phyloP scores from a whole-genome alignment of 148 eudicot genomes.

The Beta vulgaris region DNA sequence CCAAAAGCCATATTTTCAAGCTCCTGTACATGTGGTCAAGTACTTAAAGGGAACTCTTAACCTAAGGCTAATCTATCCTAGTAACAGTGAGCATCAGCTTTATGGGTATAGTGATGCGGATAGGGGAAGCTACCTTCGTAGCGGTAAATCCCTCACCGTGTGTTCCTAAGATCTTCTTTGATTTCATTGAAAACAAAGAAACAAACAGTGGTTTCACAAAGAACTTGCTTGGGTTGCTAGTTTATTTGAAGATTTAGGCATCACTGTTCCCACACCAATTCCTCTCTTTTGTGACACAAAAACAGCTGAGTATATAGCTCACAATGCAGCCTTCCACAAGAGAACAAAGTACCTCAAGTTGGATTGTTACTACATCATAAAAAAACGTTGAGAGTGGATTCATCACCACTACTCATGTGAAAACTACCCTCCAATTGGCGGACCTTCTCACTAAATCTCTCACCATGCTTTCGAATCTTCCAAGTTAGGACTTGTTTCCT shows the following conservation, averaged over 20 bases:
- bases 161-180: background rate
- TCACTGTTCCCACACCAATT: background rate
- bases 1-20: background rate
- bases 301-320: background rate
- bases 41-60: background rate
- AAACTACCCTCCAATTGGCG: too few species aligned
- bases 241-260: background rate
- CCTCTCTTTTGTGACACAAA: conserved; percentile 9
- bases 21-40: background rate
- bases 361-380: background rate
- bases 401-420: too few species aligned
- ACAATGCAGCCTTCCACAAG: conserved; percentile 2
- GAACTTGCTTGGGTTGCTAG: background rate
- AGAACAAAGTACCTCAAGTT: conserved; percentile 1
- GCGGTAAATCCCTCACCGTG: background rate
- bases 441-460: too few species aligned
- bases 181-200: conserved; percentile 20
- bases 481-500: too few species aligned
- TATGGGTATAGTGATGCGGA: background rate
- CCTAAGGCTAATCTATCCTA: background rate
- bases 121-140: background rate
- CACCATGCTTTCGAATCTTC: too few species aligned
- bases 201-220: background rate
- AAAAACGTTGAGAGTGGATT: too few species aligned
- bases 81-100: too few species aligned